These are phyloP conservation scores for Remersonia thermophila DNA, from an alignment of 2,329 filamentous ascomycete species.

Conservation along the genomic window DNA sequence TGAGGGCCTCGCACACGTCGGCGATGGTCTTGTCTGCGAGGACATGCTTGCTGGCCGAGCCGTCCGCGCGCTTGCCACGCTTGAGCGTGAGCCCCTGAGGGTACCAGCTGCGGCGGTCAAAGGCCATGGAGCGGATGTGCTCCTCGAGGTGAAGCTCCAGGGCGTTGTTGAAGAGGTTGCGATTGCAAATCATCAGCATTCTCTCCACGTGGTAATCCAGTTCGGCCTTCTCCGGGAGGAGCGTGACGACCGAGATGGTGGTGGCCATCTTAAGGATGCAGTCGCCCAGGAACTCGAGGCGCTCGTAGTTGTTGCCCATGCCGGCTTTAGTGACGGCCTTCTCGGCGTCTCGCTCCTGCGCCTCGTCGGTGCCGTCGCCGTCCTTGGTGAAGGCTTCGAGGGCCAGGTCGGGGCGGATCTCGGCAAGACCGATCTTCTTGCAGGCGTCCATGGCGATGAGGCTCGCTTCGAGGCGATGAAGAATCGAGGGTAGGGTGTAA, in stretches of 20 bases:
- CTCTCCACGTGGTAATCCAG: constrained; percentile 80
- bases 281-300: constrained; percentile 86
- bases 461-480: constrained; percentile 70
- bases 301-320: constrained; percentile 92
- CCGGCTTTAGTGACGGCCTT: constrained; percentile 65
- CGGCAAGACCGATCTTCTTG: constrained; percentile 47
- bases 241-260: constrained; percentile 71
- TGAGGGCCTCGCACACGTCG: constrained; percentile 88
- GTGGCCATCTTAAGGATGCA: constrained; percentile 93
- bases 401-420: constrained; percentile 54
- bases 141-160: constrained; percentile 52
- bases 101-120: constrained; percentile 80
- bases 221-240: constrained; percentile 66
- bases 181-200: constrained; percentile 85
- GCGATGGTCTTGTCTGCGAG: constrained; percentile 84
- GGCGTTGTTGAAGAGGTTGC: constrained; percentile 72
- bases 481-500: constrained; percentile 69
- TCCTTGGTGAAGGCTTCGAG: constrained; percentile 90
- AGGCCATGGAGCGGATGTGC: constrained; percentile 71
- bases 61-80: constrained; percentile 55
- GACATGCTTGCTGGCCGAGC: constrained; percentile 43
- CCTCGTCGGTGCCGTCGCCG: constrained; percentile 69
- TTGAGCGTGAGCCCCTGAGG: constrained; percentile 64
- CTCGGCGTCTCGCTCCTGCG: constrained; percentile 35
- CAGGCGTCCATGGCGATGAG: constrained; percentile 71